Percentiles rank a stretch among this genome's conserved stretches.
phyloP scores from a whole-genome alignment of 2,329 filamentous ascomycete genomes.

The Monosporascus sp. region DNA sequence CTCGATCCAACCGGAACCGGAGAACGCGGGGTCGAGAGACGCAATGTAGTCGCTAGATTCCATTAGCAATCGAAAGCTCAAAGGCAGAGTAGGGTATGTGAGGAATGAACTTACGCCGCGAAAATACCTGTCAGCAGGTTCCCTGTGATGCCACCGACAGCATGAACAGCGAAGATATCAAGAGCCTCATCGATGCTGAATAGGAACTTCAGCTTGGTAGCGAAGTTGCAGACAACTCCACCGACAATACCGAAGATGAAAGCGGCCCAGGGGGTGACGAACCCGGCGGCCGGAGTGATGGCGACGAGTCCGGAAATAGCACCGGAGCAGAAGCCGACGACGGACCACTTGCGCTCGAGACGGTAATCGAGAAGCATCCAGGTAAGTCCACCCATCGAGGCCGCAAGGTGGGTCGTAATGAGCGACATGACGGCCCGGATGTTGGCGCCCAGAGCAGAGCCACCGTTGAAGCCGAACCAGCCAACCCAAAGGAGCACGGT shows the following conservation, averaged over 20 bases:
- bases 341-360: conserved; percentile 89
- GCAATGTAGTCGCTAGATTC: conserved; percentile 59
- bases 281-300: conserved; percentile 79
- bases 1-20: conserved; percentile 64
- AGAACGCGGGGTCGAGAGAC: conserved; percentile 61
- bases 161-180: conserved; percentile 89
- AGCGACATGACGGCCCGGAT: conserved; percentile 85
- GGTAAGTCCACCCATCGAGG: conserved; percentile 72
- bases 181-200: conserved; percentile 81
- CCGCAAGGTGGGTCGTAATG: conserved; percentile 82
- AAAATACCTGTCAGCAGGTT: conserved; percentile 76
- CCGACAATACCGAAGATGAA: conserved; percentile 54
- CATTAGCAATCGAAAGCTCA: conserved; percentile 9
- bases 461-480: conserved; percentile 96
- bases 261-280: conserved; percentile 62
- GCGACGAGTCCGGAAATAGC: conserved; percentile 82
- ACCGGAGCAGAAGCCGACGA: conserved; percentile 89
- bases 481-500: conserved; percentile 83
- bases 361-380: conserved; percentile 86
- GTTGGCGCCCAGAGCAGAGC: conserved; percentile 74
- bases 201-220: conserved; percentile 73
- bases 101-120: conserved; percentile 49
- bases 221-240: conserved; percentile 72
- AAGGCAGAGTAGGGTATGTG: too few species aligned
- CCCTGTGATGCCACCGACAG: conserved; percentile 74